Percentiles rank a stretch among this genome's conserved stretches.
Evolutionary conservation across 1,284 basidiomycete genomes (phyloP).

Genomic region (Cryptococcus sp.): DNA sequence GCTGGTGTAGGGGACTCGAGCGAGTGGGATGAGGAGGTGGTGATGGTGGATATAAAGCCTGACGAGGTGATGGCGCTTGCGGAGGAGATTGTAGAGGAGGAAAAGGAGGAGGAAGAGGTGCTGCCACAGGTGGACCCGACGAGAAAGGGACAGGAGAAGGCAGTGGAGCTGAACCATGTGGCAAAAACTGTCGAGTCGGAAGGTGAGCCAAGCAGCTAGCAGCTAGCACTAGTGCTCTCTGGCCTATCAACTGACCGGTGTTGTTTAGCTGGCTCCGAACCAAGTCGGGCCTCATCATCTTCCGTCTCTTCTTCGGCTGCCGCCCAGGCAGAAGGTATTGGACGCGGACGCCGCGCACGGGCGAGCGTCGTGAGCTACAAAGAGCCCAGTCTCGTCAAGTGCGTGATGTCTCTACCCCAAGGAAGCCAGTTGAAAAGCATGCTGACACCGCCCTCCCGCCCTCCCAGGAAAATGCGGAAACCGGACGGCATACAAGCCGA

Average conservation of each 20-base stretch:
- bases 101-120: neutral
- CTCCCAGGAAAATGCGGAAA: slow-evolving; percentile 79
- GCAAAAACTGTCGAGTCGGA: neutral
- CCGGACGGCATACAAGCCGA: slow-evolving; percentile 55
- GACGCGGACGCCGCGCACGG: slow-evolving; percentile 63
- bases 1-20: slow-evolving; percentile 7
- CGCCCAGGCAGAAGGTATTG: slow-evolving; percentile 19
- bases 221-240: too few species aligned
- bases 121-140: neutral
- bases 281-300: neutral
- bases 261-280: neutral
- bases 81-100: neutral
- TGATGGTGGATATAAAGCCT: slow-evolving; percentile 8
- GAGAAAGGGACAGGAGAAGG: neutral
- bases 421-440: slow-evolving; percentile 1
- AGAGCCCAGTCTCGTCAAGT: slow-evolving; percentile 86
- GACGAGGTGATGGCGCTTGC: slow-evolving; percentile 3
- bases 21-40: slow-evolving; percentile 14
- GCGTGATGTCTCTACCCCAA: slow-evolving; percentile 42
- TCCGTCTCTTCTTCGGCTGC: slow-evolving; percentile 20
- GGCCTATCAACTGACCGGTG: too few species aligned
- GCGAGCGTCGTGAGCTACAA: slow-evolving; percentile 77
- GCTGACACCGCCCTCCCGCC: slow-evolving; percentile 8
- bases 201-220: too few species aligned
- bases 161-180: neutral